A percentile compares a stretch with the other conserved stretches of the same genome.
Conservation (phyloP, 768 basidiomycete genomes). For the Cubamyces sp. region DNA sequence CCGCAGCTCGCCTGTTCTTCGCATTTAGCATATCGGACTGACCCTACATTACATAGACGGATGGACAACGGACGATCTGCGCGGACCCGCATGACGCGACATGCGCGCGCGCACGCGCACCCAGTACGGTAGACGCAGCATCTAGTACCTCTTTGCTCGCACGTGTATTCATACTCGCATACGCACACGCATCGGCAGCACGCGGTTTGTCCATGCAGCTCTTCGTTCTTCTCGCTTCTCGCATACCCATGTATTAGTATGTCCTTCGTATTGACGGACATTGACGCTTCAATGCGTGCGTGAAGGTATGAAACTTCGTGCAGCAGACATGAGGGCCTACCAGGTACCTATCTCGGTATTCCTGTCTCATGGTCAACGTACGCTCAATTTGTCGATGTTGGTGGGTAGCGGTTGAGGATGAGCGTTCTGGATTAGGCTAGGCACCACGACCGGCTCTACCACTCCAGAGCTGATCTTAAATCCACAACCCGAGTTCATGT, state of each 20-base stretch:
- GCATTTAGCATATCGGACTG: neutral
- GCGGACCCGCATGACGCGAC: neutral
- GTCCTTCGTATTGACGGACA: neutral
- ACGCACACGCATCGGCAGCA: neutral
- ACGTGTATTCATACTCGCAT: conserved; percentile 16
- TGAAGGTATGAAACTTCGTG: too few species aligned
- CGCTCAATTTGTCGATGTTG: too few species aligned
- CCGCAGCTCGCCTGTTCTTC: neutral
- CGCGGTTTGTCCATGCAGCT: conserved; percentile 1
- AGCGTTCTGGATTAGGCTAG: too few species aligned
- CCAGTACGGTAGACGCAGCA: conserved; percentile 17
- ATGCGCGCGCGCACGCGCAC: conserved; percentile 2
- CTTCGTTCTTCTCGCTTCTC: conserved; percentile 6
- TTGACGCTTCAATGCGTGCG: neutral
- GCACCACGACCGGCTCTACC: too few species aligned
- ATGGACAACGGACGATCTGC: conserved; percentile 9
- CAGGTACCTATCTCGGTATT: too few species aligned
- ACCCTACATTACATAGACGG: neutral
- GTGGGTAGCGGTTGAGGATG: too few species aligned
- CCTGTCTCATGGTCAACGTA: too few species aligned
- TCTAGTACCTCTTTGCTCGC: conserved; percentile 6
- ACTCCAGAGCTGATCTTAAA: too few species aligned
- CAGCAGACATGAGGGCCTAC: too few species aligned
- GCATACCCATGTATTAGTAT: conserved; percentile 6
- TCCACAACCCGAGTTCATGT: too few species aligned